Evolutionary conservation across 1,139 yeast genomes (phyloP).

Genomic region (Sugiyamaella sp.): DNA sequence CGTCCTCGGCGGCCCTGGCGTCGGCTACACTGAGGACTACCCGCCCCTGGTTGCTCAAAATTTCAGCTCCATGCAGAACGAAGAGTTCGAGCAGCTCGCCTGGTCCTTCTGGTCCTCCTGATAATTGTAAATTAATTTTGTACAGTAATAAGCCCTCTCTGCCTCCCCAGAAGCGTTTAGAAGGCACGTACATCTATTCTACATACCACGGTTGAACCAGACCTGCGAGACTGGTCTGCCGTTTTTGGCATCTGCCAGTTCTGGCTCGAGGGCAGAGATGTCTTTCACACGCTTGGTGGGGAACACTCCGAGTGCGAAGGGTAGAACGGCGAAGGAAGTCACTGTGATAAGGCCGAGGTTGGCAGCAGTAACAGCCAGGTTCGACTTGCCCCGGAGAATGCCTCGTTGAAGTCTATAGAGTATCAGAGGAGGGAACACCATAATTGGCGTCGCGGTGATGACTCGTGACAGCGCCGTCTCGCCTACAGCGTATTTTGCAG

Average conservation of each 20-base stretch:
- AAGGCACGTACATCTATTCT: slow-evolving; percentile 27
- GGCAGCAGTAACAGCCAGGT: slow-evolving; percentile 60
- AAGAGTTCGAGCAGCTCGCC: slow-evolving; percentile 12
- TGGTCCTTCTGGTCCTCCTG: slow-evolving; percentile 21
- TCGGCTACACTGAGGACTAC: slow-evolving; percentile 45
- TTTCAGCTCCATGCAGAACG: slow-evolving; percentile 17
- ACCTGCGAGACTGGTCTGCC: slow-evolving; percentile 65
- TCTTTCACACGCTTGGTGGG: slow-evolving; percentile 78
- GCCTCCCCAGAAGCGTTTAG: too few relatives aligned
- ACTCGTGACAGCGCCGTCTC: slow-evolving; percentile 96
- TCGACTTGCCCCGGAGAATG: slow-evolving; percentile 56
- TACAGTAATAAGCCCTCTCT: background rate
- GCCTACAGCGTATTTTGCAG: slow-evolving; percentile 91
- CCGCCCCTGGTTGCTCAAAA: background rate
- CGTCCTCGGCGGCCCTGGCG: slow-evolving; percentile 88
- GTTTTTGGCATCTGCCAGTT: slow-evolving; percentile 61
- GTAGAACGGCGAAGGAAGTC: slow-evolving; percentile 85
- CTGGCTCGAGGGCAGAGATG: slow-evolving; percentile 62
- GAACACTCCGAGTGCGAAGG: slow-evolving; percentile 93
- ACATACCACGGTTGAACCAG: slow-evolving; percentile 92
- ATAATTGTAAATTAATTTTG: background rate
- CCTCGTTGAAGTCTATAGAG: slow-evolving; percentile 75
- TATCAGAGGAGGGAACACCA: slow-evolving; percentile 91
- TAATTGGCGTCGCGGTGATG: slow-evolving; percentile 93
- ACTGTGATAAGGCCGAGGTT: slow-evolving; percentile 83